Evolutionary conservation across 208 protist genomes (phyloP).

Genomic region (Leishmania lainsoni): DNA sequence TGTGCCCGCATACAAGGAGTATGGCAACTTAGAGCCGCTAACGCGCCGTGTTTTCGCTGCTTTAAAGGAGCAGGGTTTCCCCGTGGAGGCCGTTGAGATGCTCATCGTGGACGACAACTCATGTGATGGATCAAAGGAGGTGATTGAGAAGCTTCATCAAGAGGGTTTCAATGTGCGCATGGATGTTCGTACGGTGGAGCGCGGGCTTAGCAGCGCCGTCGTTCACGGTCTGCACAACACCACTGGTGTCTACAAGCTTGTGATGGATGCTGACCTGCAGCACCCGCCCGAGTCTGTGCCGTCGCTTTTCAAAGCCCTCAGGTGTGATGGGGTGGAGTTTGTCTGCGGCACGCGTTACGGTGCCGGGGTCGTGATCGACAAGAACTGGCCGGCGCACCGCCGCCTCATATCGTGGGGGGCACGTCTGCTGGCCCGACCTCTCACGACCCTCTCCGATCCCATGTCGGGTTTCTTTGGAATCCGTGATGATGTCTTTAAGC

Average conservation of each 20-base stretch:
- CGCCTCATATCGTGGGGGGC: constrained; percentile 88
- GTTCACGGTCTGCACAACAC: constrained; percentile 75
- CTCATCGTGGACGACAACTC: constrained; percentile 93
- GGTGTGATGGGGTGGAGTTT: constrained; percentile 69
- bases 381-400: constrained; percentile 89
- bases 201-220: constrained; percentile 90
- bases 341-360: constrained; percentile 91
- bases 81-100: constrained; percentile 59
- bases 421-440: constrained; percentile 78
- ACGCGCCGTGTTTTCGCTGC: constrained; percentile 77
- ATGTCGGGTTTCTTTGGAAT: constrained; percentile 95
- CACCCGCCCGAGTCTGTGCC: constrained; percentile 91
- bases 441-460: constrained; percentile 89
- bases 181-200: constrained; percentile 77
- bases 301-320: constrained; percentile 61
- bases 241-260: constrained; percentile 64
- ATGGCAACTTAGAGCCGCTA: constrained; percentile 80
- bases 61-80: constrained; percentile 42
- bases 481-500: constrained; percentile 59
- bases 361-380: constrained; percentile 69
- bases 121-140: constrained; percentile 83
- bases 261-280: constrained; percentile 94
- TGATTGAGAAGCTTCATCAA: constrained; percentile 52
- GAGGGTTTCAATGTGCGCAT: constrained; percentile 80
- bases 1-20: constrained; percentile 88